Evolutionary conservation across 2,329 filamentous ascomycete genomes (phyloP).

Genomic region (Fusarium albidum): DNA sequence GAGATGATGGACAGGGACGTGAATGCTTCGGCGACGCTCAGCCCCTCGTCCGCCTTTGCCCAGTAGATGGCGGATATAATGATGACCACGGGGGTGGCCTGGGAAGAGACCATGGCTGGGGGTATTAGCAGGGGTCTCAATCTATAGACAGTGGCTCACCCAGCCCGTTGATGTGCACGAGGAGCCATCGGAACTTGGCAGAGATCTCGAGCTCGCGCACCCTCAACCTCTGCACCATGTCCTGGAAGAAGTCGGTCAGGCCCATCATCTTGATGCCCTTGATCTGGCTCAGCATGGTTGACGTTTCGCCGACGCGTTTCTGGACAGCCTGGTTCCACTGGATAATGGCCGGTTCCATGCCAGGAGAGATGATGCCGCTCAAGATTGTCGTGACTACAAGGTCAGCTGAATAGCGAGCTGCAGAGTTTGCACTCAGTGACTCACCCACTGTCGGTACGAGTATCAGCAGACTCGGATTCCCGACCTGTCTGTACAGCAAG

Average conservation of each 20-base stretch:
- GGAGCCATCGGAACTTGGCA: slow-evolving; percentile 45
- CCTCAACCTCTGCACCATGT: slow-evolving; percentile 46
- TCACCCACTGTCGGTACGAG: slow-evolving; percentile 41
- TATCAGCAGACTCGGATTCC: slow-evolving; percentile 40
- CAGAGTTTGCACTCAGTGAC: slow-evolving; percentile 29
- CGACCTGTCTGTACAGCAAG: slow-evolving; percentile 47
- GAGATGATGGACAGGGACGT: slow-evolving; percentile 48
- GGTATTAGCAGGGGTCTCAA: neutral
- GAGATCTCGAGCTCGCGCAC: slow-evolving; percentile 50
- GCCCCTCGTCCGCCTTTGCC: slow-evolving; percentile 38
- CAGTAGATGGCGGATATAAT: slow-evolving; percentile 47
- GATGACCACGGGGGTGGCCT: slow-evolving; percentile 43
- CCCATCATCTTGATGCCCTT: slow-evolving; percentile 57
- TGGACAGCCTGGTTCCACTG: slow-evolving; percentile 53
- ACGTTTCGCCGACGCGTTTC: slow-evolving; percentile 49
- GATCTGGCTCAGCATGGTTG: slow-evolving; percentile 51
- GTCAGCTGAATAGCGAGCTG: neutral
- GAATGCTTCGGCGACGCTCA: slow-evolving; percentile 46
- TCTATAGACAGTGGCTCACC: slow-evolving; percentile 27
- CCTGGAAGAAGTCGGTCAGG: slow-evolving; percentile 44
- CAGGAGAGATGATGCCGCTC: slow-evolving; percentile 33
- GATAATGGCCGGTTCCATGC: slow-evolving; percentile 44
- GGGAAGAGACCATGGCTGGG: slow-evolving; percentile 38
- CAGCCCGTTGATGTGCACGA: slow-evolving; percentile 44
- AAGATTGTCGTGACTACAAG: slow-evolving; percentile 29